Evolutionary conservation across 805 yeast species (phyloP).

Genomic region (Candida germanica): DNA sequence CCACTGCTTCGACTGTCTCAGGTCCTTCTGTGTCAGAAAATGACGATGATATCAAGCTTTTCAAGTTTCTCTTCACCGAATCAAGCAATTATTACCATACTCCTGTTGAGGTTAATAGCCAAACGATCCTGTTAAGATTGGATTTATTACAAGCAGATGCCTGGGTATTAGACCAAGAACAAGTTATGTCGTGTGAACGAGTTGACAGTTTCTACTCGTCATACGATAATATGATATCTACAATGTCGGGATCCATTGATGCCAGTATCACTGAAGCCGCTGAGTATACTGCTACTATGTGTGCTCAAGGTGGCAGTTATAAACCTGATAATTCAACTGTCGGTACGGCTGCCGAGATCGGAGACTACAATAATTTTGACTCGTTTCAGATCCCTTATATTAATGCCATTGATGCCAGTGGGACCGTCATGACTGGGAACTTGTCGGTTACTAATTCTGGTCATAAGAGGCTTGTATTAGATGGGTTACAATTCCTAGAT

Average conservation of each 20-base stretch:
- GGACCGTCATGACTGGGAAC: constrained; percentile 23
- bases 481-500: constrained; percentile 26
- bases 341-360: not conserved
- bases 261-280: constrained; percentile 17
- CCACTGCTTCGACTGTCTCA: constrained; percentile 1
- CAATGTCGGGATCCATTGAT: constrained; percentile 6
- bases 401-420: constrained; percentile 24
- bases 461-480: constrained; percentile 13
- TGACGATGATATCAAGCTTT: constrained; percentile 6
- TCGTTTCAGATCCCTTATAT: constrained; percentile 25
- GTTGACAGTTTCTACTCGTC: constrained; percentile 19
- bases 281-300: constrained; percentile 21
- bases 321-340: constrained; percentile 10
- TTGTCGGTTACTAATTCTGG: constrained; percentile 17
- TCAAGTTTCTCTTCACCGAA: constrained; percentile 12
- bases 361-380: constrained; percentile 3
- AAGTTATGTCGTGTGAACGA: constrained; percentile 23
- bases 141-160: constrained; percentile 37
- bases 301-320: constrained; percentile 27
- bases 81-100: constrained; percentile 9
- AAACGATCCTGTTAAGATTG: constrained; percentile 20
- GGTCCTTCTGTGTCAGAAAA: constrained; percentile 9
- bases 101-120: constrained; percentile 13
- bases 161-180: constrained; percentile 33
- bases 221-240: constrained; percentile 3